Conservation (phyloP, 495 filamentous ascomycete genomes). For the Pseudoneurospora amorphoporcata region DNA sequence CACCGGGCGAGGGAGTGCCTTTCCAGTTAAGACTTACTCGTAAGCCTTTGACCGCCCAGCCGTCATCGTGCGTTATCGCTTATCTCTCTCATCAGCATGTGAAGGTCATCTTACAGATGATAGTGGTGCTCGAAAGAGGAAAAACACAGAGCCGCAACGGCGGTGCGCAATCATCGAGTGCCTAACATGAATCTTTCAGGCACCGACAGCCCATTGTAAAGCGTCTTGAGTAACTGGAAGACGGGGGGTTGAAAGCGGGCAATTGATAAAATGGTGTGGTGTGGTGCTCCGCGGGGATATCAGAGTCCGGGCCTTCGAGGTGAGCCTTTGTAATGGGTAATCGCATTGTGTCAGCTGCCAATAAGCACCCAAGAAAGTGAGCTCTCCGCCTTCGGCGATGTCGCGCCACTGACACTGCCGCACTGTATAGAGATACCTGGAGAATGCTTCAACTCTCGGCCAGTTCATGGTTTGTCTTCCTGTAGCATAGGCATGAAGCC, state of each 20-base stretch:
- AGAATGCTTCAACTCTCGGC: background rate
- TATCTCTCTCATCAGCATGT: background rate
- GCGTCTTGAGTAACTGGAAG: background rate
- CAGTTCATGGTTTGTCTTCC: background rate
- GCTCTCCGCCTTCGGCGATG: too few relatives aligned
- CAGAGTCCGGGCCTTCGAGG: too few relatives aligned
- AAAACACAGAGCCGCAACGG: background rate
- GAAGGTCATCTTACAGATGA: background rate
- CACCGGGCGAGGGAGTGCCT: background rate
- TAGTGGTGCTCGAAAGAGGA: too few relatives aligned
- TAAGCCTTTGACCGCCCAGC: background rate
- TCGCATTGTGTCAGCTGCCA: background rate
- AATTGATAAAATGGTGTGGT: background rate
- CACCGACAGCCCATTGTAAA: background rate
- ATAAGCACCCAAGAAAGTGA: too few relatives aligned
- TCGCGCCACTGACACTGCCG: too few relatives aligned
- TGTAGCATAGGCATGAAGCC: background rate
- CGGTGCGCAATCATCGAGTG: background rate
- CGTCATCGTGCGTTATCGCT: background rate
- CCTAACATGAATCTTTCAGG: background rate
- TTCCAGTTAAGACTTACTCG: background rate
- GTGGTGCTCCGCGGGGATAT: background rate
- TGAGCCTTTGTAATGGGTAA: background rate
- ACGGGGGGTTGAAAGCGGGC: background rate
- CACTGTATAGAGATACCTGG: too few relatives aligned